These are phyloP conservation scores for Daldinia loculata DNA, from an alignment of 495 filamentous ascomycete species.

Conservation along the genomic window DNA sequence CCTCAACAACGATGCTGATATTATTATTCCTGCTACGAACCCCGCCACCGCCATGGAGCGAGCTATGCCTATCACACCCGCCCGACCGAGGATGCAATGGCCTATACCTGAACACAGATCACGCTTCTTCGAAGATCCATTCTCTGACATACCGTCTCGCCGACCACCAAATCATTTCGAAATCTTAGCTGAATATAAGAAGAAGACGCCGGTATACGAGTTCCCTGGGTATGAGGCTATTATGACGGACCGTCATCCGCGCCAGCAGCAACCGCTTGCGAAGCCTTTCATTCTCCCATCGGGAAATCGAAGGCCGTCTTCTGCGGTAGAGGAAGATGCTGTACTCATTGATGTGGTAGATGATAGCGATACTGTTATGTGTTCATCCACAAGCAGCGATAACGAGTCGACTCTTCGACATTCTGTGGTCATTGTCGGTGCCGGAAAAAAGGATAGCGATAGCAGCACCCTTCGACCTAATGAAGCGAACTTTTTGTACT, in stretches of 20 bases:
- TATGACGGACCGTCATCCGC: not conserved
- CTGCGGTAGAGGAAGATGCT: not conserved
- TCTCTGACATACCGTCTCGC: constrained; percentile 20
- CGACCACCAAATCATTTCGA: constrained; percentile 26
- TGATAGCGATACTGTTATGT: constrained; percentile 7
- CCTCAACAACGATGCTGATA: not conserved
- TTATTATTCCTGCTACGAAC: not conserved
- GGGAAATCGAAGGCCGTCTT: not conserved
- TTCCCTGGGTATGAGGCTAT: constrained; percentile 21
- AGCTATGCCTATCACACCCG: constrained; percentile 6
- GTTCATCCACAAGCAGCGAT: not conserved
- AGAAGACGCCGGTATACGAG: constrained; percentile 34
- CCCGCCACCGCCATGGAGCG: not conserved
- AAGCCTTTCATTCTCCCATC: not conserved
- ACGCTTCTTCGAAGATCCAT: constrained; percentile 10
- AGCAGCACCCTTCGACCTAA: not conserved
- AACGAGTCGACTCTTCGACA: not conserved
- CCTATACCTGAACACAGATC: not conserved
- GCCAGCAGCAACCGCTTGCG: not conserved
- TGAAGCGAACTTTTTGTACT: constrained; percentile 2
- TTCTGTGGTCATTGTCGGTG: not conserved
- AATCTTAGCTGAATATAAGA: constrained; percentile 36
- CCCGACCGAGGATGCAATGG: constrained; percentile 20
- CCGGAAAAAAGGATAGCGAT: not conserved
- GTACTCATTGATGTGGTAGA: constrained; percentile 14